Base-by-base conservation (phyloP, 2,329 filamentous ascomycete species). In the Fonsecaea pugnacius region DNA sequence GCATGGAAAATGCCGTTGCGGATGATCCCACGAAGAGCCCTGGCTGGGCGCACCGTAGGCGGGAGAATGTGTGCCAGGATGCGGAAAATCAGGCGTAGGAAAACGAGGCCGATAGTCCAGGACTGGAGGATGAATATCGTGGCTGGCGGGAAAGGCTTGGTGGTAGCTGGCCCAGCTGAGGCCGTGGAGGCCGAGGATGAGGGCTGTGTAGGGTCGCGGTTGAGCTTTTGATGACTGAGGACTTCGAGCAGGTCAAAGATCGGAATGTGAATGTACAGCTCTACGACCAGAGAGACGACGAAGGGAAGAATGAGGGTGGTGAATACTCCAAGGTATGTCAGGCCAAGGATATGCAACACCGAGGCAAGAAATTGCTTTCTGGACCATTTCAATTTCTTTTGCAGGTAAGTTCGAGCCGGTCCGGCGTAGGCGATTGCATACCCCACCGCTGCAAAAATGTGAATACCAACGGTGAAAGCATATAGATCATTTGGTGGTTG, bases 401-500 rank as follows among this genome's bases (percentile, higher is more conserved):
- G 38, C 21, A 70, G 30, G n/a, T 63, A 64, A 32, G 38, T 46
- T 59, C 24, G 48, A 32, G 60, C 55, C 4, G 61, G 46, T 32
- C 71, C 70, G 43, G 73, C 75, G 62, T 88, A 85, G 69, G 87
- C 79, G 32, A 83, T 70, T 48, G 84, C 77, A 74, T 93, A 96
- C 2, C 85, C 79, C 1, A 86, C 73, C 3, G 85, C 87, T 10
- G 91, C 91, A 4, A 96, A 82, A 30, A 92, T 81, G 74, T 96
- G 96, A 46, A 96, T 84, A 14, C 95, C 95, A 33, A 95, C 87
- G 58, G 92, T 96, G 75, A 97, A 96, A 12, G 95, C 94, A 72
- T 99, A 98, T 30, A 99, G 90, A 75, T 99, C 95, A 76, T 98
- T 99, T 73, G 94, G 90, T 46, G 86, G 86, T 54, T 91, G 85